A percentile compares a stretch with the other conserved stretches of the same genome.
Conservation (phyloP, 2,329 filamentous ascomycete genomes). For the Ceratocystis cubensis region DNA sequence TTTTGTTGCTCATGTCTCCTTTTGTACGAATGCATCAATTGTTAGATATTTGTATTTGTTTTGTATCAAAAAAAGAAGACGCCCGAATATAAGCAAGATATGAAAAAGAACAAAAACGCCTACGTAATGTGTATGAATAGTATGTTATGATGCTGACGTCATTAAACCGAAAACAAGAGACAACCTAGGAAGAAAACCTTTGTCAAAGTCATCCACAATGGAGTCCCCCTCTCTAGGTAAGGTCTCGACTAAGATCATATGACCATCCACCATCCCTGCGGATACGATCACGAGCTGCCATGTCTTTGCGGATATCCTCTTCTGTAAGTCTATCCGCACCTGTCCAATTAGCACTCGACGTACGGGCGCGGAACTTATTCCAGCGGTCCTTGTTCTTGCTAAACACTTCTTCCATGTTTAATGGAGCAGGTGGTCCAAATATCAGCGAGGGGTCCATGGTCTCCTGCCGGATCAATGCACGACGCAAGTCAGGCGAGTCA, state of each 20-base stretch:
- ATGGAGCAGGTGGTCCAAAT: constrained; percentile 75
- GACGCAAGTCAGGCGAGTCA: constrained; percentile 68
- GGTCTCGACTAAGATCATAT: constrained; percentile 46
- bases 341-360: constrained; percentile 90
- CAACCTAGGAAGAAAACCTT: not conserved
- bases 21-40: not conserved
- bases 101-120: not conserved
- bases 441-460: constrained; percentile 70
- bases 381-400: constrained; percentile 73
- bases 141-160: not conserved
- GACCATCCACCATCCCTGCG: constrained; percentile 77
- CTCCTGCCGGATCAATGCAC: constrained; percentile 69
- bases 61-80: not conserved
- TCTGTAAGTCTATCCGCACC: constrained; percentile 70
- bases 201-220: not conserved
- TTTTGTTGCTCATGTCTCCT: not conserved
- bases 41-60: not conserved
- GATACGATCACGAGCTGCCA: constrained; percentile 66
- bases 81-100: not conserved
- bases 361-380: constrained; percentile 79
- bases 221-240: constrained; percentile 28
- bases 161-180: not conserved
- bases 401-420: constrained; percentile 96
- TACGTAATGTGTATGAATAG: not conserved
- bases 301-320: constrained; percentile 71